Evolutionary conservation across 192 early-diverging fungal species (phyloP).

Genomic region (Backusella liffmaniae): DNA sequence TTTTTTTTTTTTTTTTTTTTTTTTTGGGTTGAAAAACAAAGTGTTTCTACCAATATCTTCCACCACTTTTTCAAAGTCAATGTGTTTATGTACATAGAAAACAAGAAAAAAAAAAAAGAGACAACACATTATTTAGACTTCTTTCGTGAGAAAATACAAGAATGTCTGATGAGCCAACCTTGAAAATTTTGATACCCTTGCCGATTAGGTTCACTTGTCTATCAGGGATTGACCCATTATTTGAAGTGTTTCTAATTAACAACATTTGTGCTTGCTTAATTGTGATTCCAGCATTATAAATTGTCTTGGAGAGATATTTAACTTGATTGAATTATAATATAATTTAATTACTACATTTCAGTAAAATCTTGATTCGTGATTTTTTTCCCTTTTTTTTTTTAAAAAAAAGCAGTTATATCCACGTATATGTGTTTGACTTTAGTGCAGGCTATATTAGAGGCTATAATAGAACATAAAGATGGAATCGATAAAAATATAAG

Average conservation of each 20-base stretch:
- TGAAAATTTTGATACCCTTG: slow-evolving; percentile 1
- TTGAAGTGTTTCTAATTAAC: neutral
- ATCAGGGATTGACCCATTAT: neutral
- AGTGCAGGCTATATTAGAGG: no score
- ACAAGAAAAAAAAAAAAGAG: neutral
- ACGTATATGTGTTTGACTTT: no score
- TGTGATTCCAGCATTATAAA: neutral
- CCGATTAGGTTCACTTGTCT: neutral
- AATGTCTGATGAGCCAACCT: neutral
- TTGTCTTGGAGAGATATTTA: neutral
- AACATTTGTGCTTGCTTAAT: neutral
- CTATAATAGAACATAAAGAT: no score
- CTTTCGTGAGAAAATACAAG: neutral
- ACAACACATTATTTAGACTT: neutral
- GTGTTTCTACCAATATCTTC: neutral
- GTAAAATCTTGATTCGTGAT: neutral
- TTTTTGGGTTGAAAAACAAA: no score
- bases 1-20: neutral
- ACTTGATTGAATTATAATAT: neutral
- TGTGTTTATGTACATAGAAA: neutral
- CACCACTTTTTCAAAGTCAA: neutral
- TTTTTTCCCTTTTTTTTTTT: neutral
- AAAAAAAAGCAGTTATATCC: no score
- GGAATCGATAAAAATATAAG: no score
- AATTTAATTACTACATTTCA: neutral